Evolutionary conservation across 2,329 filamentous ascomycete species (phyloP), one percentile per base, ranked within the genome.

Genomic region (Penicillium sp.): DNA sequence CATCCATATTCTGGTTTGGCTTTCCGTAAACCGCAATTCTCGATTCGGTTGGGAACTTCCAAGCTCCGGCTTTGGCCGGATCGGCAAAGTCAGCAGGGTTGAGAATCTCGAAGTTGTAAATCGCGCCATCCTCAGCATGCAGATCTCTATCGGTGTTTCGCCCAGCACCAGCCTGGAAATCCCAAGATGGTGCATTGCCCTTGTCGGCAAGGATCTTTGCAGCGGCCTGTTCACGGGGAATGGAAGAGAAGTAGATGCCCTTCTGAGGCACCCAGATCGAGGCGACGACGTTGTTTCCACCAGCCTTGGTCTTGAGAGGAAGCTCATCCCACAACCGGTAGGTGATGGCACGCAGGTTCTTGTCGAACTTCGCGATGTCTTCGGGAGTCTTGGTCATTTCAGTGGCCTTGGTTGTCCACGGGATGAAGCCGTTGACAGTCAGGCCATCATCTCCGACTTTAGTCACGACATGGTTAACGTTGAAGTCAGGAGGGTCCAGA

Each of bases 201-300:
- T 47, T 47, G 24, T 47, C 44, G 6, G 44, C 8, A 17, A 47
- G 44, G 10, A 47, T 47, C 13, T 24, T 47, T 7, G 44, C 22
- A 17, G 44, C 44, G 4, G 44, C 44, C 44, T 47, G 22, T 15
- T 47, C 22, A 8, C 44, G 44, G 12, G 44, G 44, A 6, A 47
- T 28, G 24, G 44, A 47, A 17, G 44, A 47, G 44, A 47, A 47
- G 44, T 47, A 47, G 13, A 47, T 47, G 13, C 44, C 44, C 13
- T 47, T 47, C 15, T 47, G 22, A 17, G 44, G 44, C 22, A 47
- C 44, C 44, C 44, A 47, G 15, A 47, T 47, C 12, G 44, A 47
- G 44, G 44, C 44, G 19, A 47, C 22, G 22, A 47, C 15, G 24
- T 47, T 47, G 44, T 47, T 28, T 3, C 44, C 44, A 15, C 44